Evolutionary conservation across 2,329 filamentous ascomycete species (phyloP).

Genomic region (Decorospora gaudefroyi): DNA sequence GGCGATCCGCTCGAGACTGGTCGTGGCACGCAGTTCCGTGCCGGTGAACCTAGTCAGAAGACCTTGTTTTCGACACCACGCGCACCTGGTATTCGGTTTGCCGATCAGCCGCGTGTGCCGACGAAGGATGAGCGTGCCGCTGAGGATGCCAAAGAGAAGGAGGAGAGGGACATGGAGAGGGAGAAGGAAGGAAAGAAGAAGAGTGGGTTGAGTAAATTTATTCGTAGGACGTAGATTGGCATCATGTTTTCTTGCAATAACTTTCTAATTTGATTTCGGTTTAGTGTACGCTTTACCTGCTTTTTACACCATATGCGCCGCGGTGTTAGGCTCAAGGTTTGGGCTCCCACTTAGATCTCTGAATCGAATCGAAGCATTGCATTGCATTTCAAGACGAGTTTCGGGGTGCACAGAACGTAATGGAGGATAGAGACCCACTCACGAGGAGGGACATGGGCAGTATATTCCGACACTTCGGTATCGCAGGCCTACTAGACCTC

Average conservation of each 20-base stretch:
- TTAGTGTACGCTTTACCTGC: too few species aligned
- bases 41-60: constrained; percentile 13
- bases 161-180: constrained; percentile 18
- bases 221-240: constrained; percentile 18
- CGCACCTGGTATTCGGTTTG: constrained; percentile 65
- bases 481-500: too few species aligned
- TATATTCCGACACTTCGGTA: too few species aligned
- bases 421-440: too few species aligned
- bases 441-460: too few species aligned
- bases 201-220: constrained; percentile 28
- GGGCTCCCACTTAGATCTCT: too few species aligned
- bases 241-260: neutral
- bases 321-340: too few species aligned
- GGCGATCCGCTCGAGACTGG: constrained; percentile 45
- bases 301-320: constrained; percentile 6
- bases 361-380: too few species aligned
- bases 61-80: constrained; percentile 22
- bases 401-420: too few species aligned
- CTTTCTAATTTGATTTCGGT: constrained; percentile 2
- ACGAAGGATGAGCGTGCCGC: constrained; percentile 42
- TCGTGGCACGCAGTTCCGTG: constrained; percentile 33
- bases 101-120: constrained; percentile 52
- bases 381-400: too few species aligned
- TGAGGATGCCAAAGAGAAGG: constrained; percentile 32
- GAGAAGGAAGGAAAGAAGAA: constrained; percentile 24